Percentiles rank a stretch among this genome's conserved stretches.
These are phyloP conservation scores for Nitzschia sp. DNA, from an alignment of 108 stramenopile genomes.

Conservation along the genomic window DNA sequence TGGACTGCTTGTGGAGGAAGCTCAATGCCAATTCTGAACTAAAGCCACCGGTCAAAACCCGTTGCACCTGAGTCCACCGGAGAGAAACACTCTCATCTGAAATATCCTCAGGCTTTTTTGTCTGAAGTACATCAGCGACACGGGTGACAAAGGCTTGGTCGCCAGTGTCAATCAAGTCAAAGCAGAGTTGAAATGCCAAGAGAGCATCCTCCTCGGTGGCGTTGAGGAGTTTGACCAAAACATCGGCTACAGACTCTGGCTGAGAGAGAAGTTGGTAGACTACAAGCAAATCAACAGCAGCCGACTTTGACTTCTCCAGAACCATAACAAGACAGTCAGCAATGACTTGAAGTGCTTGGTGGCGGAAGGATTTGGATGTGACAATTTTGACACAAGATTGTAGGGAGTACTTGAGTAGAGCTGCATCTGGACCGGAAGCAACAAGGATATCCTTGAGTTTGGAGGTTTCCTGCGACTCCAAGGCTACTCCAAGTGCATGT, in stretches of 20 bases:
- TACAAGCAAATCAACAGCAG: slow-evolving; percentile 59
- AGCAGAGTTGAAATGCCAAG: slow-evolving; percentile 93
- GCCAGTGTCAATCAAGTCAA: slow-evolving; percentile 91
- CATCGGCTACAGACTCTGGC: slow-evolving; percentile 60
- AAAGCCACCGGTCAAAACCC: slow-evolving; percentile 80
- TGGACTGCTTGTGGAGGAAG: slow-evolving; percentile 86
- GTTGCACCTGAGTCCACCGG: slow-evolving; percentile 36
- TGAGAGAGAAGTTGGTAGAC: slow-evolving; percentile 80
- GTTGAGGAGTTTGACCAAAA: slow-evolving; percentile 64
- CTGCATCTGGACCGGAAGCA: slow-evolving; percentile 18
- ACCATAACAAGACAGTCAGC: slow-evolving; percentile 46
- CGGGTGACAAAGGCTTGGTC: slow-evolving; percentile 90
- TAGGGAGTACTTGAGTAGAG: slow-evolving; percentile 57
- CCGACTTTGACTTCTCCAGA: slow-evolving; percentile 20
- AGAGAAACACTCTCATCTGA: slow-evolving; percentile 23
- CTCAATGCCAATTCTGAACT: slow-evolving; percentile 81
- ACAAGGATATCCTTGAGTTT: slow-evolving; percentile 54
- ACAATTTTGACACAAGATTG: slow-evolving; percentile 55
- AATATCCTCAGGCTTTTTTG: slow-evolving; percentile 21
- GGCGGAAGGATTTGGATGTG: slow-evolving; percentile 69
- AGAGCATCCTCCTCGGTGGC: slow-evolving; percentile 70
- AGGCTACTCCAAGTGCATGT: slow-evolving; percentile 96
- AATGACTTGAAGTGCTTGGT: slow-evolving; percentile 68
- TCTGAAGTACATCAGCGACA: slow-evolving; percentile 49
- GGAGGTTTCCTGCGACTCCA: slow-evolving; percentile 77